Percentiles rank a stretch among this genome's conserved stretches.
phyloP scores from a whole-genome alignment of 768 basidiomycete genomes.

The Suillus subaureus region DNA sequence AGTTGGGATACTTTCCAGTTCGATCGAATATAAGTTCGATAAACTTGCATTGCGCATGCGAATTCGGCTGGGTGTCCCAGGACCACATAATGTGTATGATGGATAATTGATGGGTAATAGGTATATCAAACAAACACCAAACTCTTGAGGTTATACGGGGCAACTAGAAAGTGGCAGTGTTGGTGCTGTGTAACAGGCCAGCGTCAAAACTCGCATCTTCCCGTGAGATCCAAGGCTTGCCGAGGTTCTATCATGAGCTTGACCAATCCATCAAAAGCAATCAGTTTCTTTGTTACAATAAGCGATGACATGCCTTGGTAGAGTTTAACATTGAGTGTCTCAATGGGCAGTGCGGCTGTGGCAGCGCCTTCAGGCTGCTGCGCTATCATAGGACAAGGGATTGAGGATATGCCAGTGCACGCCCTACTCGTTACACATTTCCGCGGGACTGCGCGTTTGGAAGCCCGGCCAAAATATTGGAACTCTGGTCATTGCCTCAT shows the following conservation, averaged over 20 bases:
- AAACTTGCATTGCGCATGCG: not conserved
- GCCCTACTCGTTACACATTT: not conserved
- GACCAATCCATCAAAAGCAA: not conserved
- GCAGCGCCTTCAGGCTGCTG: not conserved
- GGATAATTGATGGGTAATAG: not conserved
- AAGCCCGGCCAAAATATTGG: not conserved
- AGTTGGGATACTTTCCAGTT: not conserved
- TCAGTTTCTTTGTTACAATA: not conserved
- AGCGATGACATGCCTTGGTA: not conserved
- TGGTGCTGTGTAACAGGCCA: not conserved
- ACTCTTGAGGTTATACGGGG: not conserved
- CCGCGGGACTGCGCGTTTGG: not conserved
- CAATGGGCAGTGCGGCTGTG: not conserved
- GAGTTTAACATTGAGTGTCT: not conserved
- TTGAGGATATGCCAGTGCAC: not conserved
- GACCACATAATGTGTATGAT: not conserved
- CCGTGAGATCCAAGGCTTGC: not conserved
- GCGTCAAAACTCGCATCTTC: constrained; percentile 4
- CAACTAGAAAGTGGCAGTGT: not conserved
- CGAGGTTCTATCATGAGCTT: not conserved
- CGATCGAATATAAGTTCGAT: not conserved
- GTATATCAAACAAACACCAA: not conserved
- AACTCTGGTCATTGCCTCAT: not conserved
- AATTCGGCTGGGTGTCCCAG: not conserved
- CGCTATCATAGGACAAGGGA: not conserved